phyloP scores from a whole-genome alignment of 1,139 yeast genomes.

The Geotrichum siamense region DNA sequence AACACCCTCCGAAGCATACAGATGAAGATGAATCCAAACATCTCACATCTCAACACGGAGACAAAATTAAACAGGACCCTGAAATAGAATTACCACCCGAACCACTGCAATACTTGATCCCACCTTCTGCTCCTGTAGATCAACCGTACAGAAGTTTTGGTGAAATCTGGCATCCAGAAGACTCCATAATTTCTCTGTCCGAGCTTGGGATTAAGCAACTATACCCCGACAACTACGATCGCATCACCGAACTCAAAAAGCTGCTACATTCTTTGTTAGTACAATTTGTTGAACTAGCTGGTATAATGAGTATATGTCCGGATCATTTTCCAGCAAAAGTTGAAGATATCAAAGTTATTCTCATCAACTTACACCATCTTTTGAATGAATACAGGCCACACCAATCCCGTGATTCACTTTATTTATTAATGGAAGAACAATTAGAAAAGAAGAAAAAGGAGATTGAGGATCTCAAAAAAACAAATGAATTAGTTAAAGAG shows the following conservation, averaged over 20 bases:
- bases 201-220: slow-evolving; percentile 65
- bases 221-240: slow-evolving; percentile 38
- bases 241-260: slow-evolving; percentile 60
- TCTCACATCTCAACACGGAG: slow-evolving; percentile 1
- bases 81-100: slow-evolving; percentile 6
- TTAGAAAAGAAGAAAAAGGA: slow-evolving; percentile 26
- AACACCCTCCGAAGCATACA: too few relatives aligned
- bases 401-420: slow-evolving; percentile 75
- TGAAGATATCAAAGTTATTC: slow-evolving; percentile 63
- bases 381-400: slow-evolving; percentile 83
- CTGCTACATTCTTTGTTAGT: slow-evolving; percentile 61
- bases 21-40: too few relatives aligned
- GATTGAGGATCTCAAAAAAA: slow-evolving; percentile 23
- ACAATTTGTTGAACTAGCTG: slow-evolving; percentile 66
- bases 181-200: slow-evolving; percentile 57
- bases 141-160: slow-evolving; percentile 72
- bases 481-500: slow-evolving; percentile 25
- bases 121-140: slow-evolving; percentile 54
- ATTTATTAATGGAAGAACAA: slow-evolving; percentile 55
- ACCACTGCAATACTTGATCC: slow-evolving; percentile 48
- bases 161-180: slow-evolving; percentile 69
- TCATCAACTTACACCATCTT: slow-evolving; percentile 77
- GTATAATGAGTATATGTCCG: slow-evolving; percentile 65
- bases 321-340: slow-evolving; percentile 56
- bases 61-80: slow-evolving; percentile 8